Evolutionary conservation across 1,284 basidiomycete species (phyloP), one percentile per base, ranked within the genome.

Genomic region (Termitomyces sp.): DNA sequence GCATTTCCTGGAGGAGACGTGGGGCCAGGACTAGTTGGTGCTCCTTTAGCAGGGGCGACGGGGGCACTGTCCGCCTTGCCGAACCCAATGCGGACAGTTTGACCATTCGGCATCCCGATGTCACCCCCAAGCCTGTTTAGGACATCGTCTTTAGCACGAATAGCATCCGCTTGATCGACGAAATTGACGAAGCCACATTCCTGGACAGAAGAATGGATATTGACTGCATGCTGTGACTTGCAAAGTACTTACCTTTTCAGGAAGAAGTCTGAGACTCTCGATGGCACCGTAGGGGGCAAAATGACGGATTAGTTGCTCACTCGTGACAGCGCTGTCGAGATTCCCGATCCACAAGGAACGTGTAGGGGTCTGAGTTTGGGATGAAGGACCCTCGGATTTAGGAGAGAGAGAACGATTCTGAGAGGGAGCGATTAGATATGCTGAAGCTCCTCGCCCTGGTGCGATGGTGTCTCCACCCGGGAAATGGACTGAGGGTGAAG

Each of bases 111-210:
- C 80, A 94, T 90, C 50, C 91, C 88, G 59, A 97, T 93, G 59
- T 94, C 91, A 4, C 95, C 95, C 35, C 92, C 92, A 35, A 97
- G 82, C 30, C 95, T 86, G 65, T 95, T 97, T 48, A 97, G 78
- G 16, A 98, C 92, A 67, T 99, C 97, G 38, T 99, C 96, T 64
- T 96, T 93, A 5, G 96, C 96, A 52, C 91, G 86, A 55, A 98
- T 86, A 16, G 96, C 97, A 69, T 98, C 96, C 1, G 84, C 80
- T 65, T 93, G 87, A 61, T 97, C 95, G 51, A 97, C 91, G 66
- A 96, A 99, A 70, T 99, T 99, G 69, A 99, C 94, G 68, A 99
- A 99, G 8, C 95, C 96, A 67, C 97, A 99, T 67, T 96, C 94
- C 93, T 96, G 49, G 35, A 54, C 56, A 45, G 16, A 44, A 50